Conservation (phyloP, 768 basidiomycete species). For the Russula abietina region DNA sequence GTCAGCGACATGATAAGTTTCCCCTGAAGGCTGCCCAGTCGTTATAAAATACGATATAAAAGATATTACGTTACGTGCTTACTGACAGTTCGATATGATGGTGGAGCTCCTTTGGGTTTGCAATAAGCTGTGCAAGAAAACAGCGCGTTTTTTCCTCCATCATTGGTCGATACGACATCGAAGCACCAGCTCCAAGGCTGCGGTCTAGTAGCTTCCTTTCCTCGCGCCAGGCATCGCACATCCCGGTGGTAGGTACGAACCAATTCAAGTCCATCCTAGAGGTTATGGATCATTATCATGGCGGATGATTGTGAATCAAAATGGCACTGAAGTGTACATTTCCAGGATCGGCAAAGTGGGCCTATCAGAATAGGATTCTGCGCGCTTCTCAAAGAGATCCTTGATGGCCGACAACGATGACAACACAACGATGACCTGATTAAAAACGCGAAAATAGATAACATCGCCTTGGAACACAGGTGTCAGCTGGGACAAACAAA, state of each 20-base stretch:
- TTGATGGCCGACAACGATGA: constrained; percentile 40
- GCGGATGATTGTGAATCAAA: neutral
- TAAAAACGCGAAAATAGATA: constrained; percentile 33
- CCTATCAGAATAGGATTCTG: constrained; percentile 27
- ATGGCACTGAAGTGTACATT: neutral
- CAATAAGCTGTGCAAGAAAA: neutral
- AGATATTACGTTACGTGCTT: no score
- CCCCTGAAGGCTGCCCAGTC: neutral
- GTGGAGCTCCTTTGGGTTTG: neutral
- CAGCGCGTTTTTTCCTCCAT: neutral
- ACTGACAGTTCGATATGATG: neutral
- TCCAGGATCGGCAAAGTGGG: constrained; percentile 3
- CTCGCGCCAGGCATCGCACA: neutral
- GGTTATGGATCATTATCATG: neutral
- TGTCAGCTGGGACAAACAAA: neutral
- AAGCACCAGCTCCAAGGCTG: constrained; percentile 2
- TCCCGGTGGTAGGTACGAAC: neutral
- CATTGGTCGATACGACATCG: neutral
- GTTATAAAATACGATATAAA: neutral
- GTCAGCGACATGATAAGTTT: constrained; percentile 6
- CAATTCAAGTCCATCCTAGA: neutral
- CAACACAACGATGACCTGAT: constrained; percentile 45
- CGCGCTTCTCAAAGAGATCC: constrained; percentile 49
- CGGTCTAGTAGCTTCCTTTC: constrained; percentile 1
- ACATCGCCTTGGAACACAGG: neutral